phyloP scores from a whole-genome alignment of 2,329 filamentous ascomycete species.

The Colletotrichum neosansevieriae region DNA sequence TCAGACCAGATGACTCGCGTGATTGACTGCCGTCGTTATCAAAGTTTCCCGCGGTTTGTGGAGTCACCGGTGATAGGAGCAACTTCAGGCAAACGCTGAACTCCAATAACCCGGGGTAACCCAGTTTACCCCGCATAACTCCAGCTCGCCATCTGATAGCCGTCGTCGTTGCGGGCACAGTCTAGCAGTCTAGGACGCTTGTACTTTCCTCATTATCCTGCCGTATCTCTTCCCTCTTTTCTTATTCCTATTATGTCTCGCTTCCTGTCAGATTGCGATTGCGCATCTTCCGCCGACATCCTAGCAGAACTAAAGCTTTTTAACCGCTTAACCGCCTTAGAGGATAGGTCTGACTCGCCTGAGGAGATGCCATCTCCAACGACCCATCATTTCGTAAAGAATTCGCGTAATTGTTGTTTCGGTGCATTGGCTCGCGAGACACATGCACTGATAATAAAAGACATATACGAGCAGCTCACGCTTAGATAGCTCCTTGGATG shows the following conservation, averaged over 20 bases:
- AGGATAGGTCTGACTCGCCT: background rate
- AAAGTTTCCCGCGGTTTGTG: constrained; percentile 11
- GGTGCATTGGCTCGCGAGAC: constrained; percentile 6
- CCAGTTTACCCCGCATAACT: constrained; percentile 30
- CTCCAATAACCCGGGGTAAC: background rate
- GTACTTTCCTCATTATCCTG: constrained; percentile 23
- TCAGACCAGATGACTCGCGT: background rate
- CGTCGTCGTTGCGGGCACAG: background rate
- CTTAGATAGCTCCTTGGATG: too few relatives aligned
- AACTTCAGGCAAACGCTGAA: background rate
- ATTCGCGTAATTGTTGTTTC: background rate
- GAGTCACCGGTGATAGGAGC: constrained; percentile 25
- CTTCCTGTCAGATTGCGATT: background rate
- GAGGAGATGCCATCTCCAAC: background rate
- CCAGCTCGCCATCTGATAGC: constrained; percentile 5
- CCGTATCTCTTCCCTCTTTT: constrained; percentile 7
- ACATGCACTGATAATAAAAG: background rate
- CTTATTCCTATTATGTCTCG: background rate
- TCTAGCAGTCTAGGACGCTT: constrained; percentile 11
- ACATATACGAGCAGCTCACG: too few relatives aligned
- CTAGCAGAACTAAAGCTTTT: background rate
- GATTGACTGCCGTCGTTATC: constrained; percentile 1
- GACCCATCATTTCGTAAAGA: background rate
- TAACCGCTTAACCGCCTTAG: constrained; percentile 22
- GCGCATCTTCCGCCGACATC: background rate